phyloP scores from a whole-genome alignment of 2,329 filamentous ascomycete genomes.

The Proliferodiscus dingleyae region DNA sequence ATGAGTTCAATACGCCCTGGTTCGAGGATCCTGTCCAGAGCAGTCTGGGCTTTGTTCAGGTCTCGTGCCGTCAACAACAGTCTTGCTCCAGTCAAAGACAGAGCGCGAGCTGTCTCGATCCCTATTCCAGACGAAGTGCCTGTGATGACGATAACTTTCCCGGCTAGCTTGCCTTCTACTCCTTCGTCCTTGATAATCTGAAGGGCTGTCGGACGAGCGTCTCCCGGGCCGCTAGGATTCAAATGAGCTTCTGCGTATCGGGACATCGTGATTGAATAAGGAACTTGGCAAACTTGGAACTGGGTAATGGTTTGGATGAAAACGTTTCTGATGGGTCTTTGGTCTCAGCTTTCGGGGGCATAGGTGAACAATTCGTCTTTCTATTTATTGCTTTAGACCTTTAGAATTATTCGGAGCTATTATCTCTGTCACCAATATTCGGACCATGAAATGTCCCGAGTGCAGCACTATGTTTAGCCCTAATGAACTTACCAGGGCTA shows the following conservation, averaged over 20 bases:
- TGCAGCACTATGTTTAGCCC: too few relatives aligned
- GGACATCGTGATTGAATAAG: too few relatives aligned
- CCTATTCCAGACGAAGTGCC: conserved; percentile 34
- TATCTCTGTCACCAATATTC: too few relatives aligned
- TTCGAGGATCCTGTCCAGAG: conserved; percentile 22
- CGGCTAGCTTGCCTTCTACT: conserved; percentile 32
- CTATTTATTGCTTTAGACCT: too few relatives aligned
- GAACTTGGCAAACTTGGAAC: too few relatives aligned
- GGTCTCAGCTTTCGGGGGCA: too few relatives aligned
- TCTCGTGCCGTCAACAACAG: conserved; percentile 33
- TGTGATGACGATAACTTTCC: conserved; percentile 34
- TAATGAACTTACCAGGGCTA: too few relatives aligned
- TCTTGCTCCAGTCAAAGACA: conserved; percentile 32
- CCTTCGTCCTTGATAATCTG: conserved; percentile 32
- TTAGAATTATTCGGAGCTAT: too few relatives aligned
- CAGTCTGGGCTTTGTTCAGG: conserved; percentile 26
- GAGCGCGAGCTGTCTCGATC: conserved; percentile 32
- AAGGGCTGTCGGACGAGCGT: conserved; percentile 17
- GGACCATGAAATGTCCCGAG: too few relatives aligned
- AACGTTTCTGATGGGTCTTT: too few relatives aligned
- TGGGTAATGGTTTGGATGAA: too few relatives aligned
- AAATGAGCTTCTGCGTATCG: conserved; percentile 29
- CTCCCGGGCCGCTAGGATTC: conserved; percentile 7
- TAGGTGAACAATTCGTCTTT: too few relatives aligned
- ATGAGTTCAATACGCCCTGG: background rate